These are phyloP conservation scores for Xanthoconium stramineum DNA, from an alignment of 768 basidiomycete species.

Conservation along the genomic window DNA sequence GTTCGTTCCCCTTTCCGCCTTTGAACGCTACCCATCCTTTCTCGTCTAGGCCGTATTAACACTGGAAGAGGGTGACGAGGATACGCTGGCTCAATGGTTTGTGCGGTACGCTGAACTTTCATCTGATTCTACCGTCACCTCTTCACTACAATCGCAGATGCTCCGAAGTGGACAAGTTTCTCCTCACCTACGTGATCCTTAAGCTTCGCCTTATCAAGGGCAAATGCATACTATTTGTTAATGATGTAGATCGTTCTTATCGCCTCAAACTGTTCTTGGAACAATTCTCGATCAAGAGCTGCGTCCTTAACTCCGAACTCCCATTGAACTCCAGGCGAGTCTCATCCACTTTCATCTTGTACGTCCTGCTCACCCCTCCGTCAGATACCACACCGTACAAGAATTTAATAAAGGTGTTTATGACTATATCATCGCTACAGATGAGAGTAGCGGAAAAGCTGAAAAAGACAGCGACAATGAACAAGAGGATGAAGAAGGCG, in stretches of 20 bases:
- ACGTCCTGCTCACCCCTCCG: conserved; percentile 1
- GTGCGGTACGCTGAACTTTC: conserved; percentile 53
- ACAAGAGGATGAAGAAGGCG: conserved; percentile 34
- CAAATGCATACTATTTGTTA: conserved; percentile 95
- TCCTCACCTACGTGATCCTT: conserved; percentile 92
- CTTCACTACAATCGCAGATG: conserved; percentile 45
- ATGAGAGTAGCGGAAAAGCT: conserved; percentile 66
- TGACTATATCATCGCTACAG: conserved; percentile 97
- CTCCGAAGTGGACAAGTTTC: conserved; percentile 95
- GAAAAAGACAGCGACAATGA: conserved; percentile 52
- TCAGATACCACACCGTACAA: conserved; percentile 92
- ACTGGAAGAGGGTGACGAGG: conserved; percentile 84
- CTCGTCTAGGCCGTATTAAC: conserved; percentile 71
- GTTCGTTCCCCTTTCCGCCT: conserved; percentile 25
- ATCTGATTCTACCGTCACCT: background rate
- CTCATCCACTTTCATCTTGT: background rate
- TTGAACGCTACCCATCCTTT: background rate
- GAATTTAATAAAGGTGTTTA: conserved; percentile 99
- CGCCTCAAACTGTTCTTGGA: conserved; percentile 97
- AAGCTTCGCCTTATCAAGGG: conserved; percentile 95
- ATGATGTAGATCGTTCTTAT: conserved; percentile 92
- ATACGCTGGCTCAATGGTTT: conserved; percentile 82
- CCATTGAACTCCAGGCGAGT: conserved; percentile 85
- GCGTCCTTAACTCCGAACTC: conserved; percentile 93
- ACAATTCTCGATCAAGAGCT: conserved; percentile 94